phyloP scores from a whole-genome alignment of 495 filamentous ascomycete species.

The Chaetomium cochliodes region DNA sequence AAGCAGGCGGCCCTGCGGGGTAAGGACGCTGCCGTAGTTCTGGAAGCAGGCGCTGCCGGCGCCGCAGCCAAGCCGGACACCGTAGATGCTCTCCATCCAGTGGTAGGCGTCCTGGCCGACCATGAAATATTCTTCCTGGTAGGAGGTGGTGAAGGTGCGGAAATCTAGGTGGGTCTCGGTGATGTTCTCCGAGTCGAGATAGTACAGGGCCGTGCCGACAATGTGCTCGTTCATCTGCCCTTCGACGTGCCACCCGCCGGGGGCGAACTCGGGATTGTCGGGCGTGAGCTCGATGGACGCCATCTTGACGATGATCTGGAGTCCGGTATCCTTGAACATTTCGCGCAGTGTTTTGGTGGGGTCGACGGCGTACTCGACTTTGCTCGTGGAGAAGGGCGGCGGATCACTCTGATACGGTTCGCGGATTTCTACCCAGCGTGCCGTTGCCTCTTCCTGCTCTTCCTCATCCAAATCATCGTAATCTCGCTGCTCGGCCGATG shows the following conservation, averaged over 20 bases:
- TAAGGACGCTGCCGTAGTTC: conserved; percentile 38
- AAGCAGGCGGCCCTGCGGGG: conserved; percentile 38
- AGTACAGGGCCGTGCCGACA: conserved; percentile 58
- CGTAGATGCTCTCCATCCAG: conserved; percentile 34
- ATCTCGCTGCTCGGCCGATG: not conserved
- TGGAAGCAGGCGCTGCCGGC: conserved; percentile 27
- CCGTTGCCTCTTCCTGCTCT: too few species aligned
- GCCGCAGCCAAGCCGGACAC: conserved; percentile 10
- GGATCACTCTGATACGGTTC: conserved; percentile 21
- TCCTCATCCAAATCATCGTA: not conserved
- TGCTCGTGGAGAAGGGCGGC: conserved; percentile 32
- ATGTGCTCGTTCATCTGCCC: conserved; percentile 60
- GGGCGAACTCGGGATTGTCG: conserved; percentile 46
- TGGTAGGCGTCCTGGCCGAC: conserved; percentile 29
- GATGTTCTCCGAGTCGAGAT: conserved; percentile 62
- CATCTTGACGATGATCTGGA: conserved; percentile 67
- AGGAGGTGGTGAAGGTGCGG: conserved; percentile 43
- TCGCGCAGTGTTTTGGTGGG: conserved; percentile 22
- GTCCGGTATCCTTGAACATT: conserved; percentile 41
- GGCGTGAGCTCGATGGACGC: conserved; percentile 62
- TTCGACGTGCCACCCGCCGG: conserved; percentile 48
- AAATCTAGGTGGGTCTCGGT: conserved; percentile 54
- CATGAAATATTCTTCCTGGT: conserved; percentile 5
- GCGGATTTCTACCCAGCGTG: too few species aligned
- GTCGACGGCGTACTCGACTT: conserved; percentile 21